Evolutionary conservation across 2,329 filamentous ascomycete species (phyloP).

Genomic region (Magnaporthiopsis poae): DNA sequence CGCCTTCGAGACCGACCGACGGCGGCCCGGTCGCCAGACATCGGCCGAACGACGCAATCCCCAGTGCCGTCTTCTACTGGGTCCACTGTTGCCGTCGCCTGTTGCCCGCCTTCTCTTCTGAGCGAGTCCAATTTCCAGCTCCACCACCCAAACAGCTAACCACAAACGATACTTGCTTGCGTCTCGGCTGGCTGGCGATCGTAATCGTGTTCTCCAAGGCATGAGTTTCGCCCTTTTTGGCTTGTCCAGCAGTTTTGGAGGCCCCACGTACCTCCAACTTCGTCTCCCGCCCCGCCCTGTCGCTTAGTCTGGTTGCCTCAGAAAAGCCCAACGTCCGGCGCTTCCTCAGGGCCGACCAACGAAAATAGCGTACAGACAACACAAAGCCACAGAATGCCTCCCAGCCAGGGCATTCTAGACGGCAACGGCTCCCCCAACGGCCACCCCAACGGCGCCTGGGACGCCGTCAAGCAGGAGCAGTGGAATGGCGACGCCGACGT

Average conservation of each 20-base stretch:
- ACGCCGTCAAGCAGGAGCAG: slow-evolving; percentile 19
- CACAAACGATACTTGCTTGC: no score
- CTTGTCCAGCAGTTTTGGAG: neutral
- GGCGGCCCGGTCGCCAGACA: neutral
- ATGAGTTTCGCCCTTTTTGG: neutral
- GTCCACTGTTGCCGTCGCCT: no score
- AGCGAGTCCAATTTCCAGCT: no score
- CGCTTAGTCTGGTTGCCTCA: neutral
- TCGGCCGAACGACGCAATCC: neutral
- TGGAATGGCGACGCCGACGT: neutral
- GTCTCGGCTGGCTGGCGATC: neutral
- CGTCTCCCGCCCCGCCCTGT: no score
- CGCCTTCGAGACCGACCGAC: neutral
- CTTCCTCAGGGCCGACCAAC: neutral
- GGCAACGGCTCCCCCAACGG: neutral
- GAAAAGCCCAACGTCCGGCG: neutral
- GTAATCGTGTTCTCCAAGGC: neutral
- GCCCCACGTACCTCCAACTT: neutral
- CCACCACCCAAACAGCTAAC: no score
- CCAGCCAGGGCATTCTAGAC: slow-evolving; percentile 24
- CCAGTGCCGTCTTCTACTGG: neutral
- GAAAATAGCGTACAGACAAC: neutral
- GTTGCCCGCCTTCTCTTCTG: no score
- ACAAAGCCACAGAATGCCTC: slow-evolving; percentile 19
- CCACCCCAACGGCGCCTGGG: slow-evolving; percentile 21